phyloP scores from a whole-genome alignment of 1,284 basidiomycete species.

The Cutaneotrichosporon curvatum region DNA sequence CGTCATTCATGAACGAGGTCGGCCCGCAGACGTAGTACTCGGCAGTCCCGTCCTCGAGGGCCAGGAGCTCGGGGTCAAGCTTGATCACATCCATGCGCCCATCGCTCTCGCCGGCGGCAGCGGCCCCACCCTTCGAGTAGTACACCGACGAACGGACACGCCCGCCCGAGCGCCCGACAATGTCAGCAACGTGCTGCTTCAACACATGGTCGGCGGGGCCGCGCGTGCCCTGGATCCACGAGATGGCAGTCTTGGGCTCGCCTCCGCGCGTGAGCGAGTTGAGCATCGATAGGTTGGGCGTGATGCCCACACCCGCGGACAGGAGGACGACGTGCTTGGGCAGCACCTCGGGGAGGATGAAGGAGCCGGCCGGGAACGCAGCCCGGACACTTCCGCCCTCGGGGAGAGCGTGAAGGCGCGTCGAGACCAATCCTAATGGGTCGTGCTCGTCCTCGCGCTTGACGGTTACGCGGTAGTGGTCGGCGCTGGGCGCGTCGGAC shows the following conservation, averaged over 20 bases:
- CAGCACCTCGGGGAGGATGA: constrained; percentile 21
- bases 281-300: constrained; percentile 34
- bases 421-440: constrained; percentile 14
- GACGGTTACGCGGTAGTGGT: constrained; percentile 32
- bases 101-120: neutral
- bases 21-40: constrained; percentile 35
- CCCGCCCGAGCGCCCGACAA: constrained; percentile 13
- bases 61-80: constrained; percentile 16
- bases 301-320: constrained; percentile 36
- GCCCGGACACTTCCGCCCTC: constrained; percentile 25
- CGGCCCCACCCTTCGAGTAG: constrained; percentile 12
- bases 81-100: constrained; percentile 18
- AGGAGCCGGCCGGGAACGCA: constrained; percentile 30
- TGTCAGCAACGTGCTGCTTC: constrained; percentile 14
- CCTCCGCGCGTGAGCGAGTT: constrained; percentile 15
- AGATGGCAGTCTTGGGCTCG: constrained; percentile 9
- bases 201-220: constrained; percentile 14
- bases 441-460: constrained; percentile 24
- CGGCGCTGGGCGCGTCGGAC: constrained; percentile 20
- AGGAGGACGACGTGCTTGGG: constrained; percentile 31
- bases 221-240: constrained; percentile 20
- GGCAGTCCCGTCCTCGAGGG: constrained; percentile 20
- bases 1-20: constrained; percentile 24
- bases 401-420: constrained; percentile 23
- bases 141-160: constrained; percentile 21